Conservation (phyloP, 306 rosid species). For the Lathyrus sativus region DNA sequence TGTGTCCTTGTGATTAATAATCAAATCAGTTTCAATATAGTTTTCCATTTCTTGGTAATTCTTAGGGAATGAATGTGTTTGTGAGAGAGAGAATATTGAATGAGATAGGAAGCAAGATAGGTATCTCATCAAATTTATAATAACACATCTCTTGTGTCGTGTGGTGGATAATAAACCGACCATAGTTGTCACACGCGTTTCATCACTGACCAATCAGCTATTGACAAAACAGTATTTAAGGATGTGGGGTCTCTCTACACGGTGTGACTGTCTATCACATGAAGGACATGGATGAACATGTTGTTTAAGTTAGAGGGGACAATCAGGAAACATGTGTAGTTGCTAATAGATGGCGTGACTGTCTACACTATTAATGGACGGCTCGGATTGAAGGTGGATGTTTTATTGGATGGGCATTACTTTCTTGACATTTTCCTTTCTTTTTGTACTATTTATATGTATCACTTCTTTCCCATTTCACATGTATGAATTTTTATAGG, state of each 20-base stretch:
- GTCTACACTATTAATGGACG: constrained; percentile 32
- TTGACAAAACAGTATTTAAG: constrained; percentile 23
- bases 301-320: constrained; percentile 52
- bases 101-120: neutral
- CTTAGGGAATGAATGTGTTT: neutral
- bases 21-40: constrained; percentile 42
- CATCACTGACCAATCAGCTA: constrained; percentile 37
- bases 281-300: constrained; percentile 44
- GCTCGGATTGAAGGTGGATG: constrained; percentile 35
- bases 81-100: neutral
- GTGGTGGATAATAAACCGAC: constrained; percentile 28
- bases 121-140: constrained; percentile 44
- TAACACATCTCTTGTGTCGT: constrained; percentile 20
- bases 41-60: constrained; percentile 21
- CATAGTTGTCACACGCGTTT: constrained; percentile 43
- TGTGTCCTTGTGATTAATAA: constrained; percentile 50
- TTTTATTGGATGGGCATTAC: neutral
- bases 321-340: constrained; percentile 45
- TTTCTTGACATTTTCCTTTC: too few relatives aligned
- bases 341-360: constrained; percentile 16
- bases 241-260: constrained; percentile 22
- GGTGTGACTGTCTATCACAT: constrained; percentile 35
- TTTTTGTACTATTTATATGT: too few relatives aligned
- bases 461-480: too few relatives aligned
- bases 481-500: too few relatives aligned